Percentiles rank a stretch among this genome's conserved stretches.
Evolutionary conservation across 2,329 filamentous ascomycete species (phyloP).

Genomic region (Dothideomycetes sp.): DNA sequence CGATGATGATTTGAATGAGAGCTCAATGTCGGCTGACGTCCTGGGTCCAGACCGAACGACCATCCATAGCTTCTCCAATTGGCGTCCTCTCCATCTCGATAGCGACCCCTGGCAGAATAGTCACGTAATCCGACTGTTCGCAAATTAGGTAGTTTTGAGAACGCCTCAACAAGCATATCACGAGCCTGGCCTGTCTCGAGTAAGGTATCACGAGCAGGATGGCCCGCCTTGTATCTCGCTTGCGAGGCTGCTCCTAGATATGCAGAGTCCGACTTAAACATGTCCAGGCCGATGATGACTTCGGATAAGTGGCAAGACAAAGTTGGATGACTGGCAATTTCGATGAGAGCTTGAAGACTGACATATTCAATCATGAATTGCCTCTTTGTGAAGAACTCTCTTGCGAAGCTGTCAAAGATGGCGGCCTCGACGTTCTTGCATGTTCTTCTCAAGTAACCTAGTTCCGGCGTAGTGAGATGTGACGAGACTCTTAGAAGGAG

Average conservation of each 20-base stretch:
- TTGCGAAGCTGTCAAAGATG: constrained; percentile 45
- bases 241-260: background rate
- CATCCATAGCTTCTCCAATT: constrained; percentile 47
- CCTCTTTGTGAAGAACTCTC: constrained; percentile 54
- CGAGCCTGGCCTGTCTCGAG: constrained; percentile 35
- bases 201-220: constrained; percentile 13
- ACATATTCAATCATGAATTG: constrained; percentile 53
- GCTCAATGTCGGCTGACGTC: background rate
- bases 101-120: constrained; percentile 39
- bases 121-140: constrained; percentile 49
- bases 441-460: constrained; percentile 42
- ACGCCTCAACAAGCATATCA: constrained; percentile 46
- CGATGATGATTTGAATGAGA: background rate
- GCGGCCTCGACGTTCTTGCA: constrained; percentile 45
- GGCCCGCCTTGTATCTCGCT: constrained; percentile 12
- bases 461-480: constrained; percentile 44
- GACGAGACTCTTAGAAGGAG: constrained; percentile 45
- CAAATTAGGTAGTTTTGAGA: constrained; percentile 44
- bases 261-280: constrained; percentile 6
- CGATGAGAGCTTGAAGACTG: constrained; percentile 43
- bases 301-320: constrained; percentile 30
- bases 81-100: constrained; percentile 33
- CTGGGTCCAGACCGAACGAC: constrained; percentile 2
- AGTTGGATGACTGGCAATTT: constrained; percentile 28
- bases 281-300: constrained; percentile 39